Base-by-base conservation (phyloP, 2,329 filamentous ascomycete species). In the Myriosclerotinia scirpicola region DNA sequence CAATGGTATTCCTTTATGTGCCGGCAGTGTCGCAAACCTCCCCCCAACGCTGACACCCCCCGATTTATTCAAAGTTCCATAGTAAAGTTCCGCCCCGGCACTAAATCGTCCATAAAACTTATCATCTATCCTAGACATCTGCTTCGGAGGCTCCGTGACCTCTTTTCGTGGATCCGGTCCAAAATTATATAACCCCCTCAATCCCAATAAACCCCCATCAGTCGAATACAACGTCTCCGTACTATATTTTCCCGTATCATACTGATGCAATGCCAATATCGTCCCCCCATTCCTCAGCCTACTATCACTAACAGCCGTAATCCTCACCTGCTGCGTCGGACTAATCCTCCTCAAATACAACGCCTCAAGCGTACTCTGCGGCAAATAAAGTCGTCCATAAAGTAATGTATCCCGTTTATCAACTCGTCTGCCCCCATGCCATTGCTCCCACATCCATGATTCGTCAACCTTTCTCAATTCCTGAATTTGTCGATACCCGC, bases 171-270 rank as follows among this genome's bases (percentile, higher is more conserved):
- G 70, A 67, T 73, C 70, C 34, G 69, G 67, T 22, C 94, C 94
- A 76, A 97, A 98, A 77, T 99, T 98, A 82, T 97, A 99, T 0
- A 99, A 82, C 0, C 93, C 95, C 36, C 94, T 86, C 69, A 96
- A 80, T 17, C 95, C 95, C 71, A 99, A 83, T 12, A 99, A 82
- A 0, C 92, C 92, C 40, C 93, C 96, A 74, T 98, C 95, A 0
- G 94, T 96, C 60, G 92, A 97, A 70, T 93, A 94, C 34, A 99
- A 83, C 34, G 93, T 94, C 76, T 99, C 95, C 0, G 94, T 84
- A 65, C 90, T 92, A 78, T 94, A 98, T 73, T 90, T 92, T 36
- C 93, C 93, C 26, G 88, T 85, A 77, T 98, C 93, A 73, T 94
- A 93, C 76, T 93, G 90, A 69, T 90, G 81, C 70, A 92, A 79